A percentile compares a stretch with the other conserved stretches of the same genome.
Conservation (phyloP, 78 protist genomes). For the Dictyostelium firmibasis region DNA sequence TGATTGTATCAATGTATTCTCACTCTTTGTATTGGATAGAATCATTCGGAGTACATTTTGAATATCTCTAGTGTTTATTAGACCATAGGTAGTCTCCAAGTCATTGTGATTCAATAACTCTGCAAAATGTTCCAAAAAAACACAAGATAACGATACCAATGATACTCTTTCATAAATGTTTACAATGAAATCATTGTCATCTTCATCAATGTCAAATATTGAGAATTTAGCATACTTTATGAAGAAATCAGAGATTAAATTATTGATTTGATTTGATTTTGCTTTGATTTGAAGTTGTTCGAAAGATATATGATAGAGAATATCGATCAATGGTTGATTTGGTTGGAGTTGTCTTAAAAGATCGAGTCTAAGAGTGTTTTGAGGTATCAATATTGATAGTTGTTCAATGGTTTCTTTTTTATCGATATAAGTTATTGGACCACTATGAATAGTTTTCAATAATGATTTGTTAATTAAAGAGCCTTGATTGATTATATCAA, state of each 20-base stretch:
- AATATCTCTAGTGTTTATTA: not conserved
- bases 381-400: not conserved
- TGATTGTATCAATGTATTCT: not conserved
- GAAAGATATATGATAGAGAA: constrained; percentile 18
- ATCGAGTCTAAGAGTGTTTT: not conserved
- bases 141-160: constrained; percentile 2
- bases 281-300: not conserved
- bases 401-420: not conserved
- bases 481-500: not conserved
- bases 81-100: not conserved
- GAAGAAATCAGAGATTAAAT: not conserved
- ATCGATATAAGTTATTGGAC: not conserved
- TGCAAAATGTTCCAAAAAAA: not conserved
- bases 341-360: not conserved
- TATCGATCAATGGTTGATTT: not conserved
- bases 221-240: not conserved
- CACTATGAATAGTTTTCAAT: not conserved
- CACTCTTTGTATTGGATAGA: not conserved
- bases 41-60: not conserved
- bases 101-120: not conserved
- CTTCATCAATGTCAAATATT: not conserved
- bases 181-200: not conserved
- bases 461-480: not conserved
- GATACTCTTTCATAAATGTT: constrained; percentile 1
- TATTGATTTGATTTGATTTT: not conserved